These are phyloP conservation scores for Mollisia scopiformis DNA, from an alignment of 2,329 filamentous ascomycete genomes.

Conservation along the genomic window DNA sequence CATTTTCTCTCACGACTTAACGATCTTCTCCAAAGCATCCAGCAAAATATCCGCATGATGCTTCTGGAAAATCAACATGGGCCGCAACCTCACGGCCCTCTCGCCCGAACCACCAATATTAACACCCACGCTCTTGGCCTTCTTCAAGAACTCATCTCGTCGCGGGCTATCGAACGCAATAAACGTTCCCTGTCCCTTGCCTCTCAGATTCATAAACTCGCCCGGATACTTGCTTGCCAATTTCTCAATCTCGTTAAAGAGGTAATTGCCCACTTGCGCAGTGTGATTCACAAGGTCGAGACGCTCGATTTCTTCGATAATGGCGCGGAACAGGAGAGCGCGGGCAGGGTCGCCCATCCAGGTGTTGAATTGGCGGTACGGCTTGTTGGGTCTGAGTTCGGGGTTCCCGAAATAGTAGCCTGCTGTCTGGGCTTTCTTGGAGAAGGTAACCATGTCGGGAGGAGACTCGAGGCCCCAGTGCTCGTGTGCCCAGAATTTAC, in stretches of 20 bases:
- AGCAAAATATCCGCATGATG: conserved; percentile 86
- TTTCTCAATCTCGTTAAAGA: conserved; percentile 66
- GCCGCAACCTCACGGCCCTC: conserved; percentile 70
- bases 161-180: conserved; percentile 78
- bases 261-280: conserved; percentile 60
- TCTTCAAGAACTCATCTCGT: conserved; percentile 69
- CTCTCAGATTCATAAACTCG: conserved; percentile 73
- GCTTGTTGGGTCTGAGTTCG: conserved; percentile 76
- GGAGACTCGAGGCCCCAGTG: conserved; percentile 76
- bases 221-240: conserved; percentile 68
- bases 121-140: conserved; percentile 72
- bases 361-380: conserved; percentile 86
- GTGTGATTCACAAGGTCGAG: conserved; percentile 71
- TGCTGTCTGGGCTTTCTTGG: conserved; percentile 84
- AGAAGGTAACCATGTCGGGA: conserved; percentile 87
- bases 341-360: conserved; percentile 85
- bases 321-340: conserved; percentile 76
- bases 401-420: conserved; percentile 82
- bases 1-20: conserved; percentile 30
- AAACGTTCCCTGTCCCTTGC: conserved; percentile 77
- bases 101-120: conserved; percentile 79
- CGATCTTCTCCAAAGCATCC: conserved; percentile 68
- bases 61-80: conserved; percentile 87
- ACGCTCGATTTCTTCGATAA: conserved; percentile 74
- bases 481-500: conserved; percentile 86